A percentile compares a stretch with the other conserved stretches of the same genome.
These are phyloP conservation scores for Xylaria sp. DNA, from an alignment of 2,329 filamentous ascomycete species.

Conservation along the genomic window DNA sequence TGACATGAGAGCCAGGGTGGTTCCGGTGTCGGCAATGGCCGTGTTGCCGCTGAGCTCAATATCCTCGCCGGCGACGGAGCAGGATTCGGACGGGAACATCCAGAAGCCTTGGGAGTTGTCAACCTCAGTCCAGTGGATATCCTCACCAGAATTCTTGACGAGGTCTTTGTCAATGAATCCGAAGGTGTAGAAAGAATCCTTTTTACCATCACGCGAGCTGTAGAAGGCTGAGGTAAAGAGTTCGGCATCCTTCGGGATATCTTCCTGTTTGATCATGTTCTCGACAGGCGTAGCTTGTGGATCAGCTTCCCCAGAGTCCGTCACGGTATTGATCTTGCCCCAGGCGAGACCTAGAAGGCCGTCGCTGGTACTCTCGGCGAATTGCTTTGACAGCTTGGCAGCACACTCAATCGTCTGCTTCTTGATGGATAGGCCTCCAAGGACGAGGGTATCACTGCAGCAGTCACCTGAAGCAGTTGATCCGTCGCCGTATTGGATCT, in stretches of 20 bases:
- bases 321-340: slow-evolving; percentile 65
- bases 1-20: slow-evolving; percentile 66
- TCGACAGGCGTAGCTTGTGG: slow-evolving; percentile 65
- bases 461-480: slow-evolving; percentile 68
- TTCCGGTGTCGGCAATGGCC: slow-evolving; percentile 73
- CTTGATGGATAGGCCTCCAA: slow-evolving; percentile 65
- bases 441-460: slow-evolving; percentile 61
- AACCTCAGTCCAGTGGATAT: slow-evolving; percentile 62
- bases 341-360: slow-evolving; percentile 71
- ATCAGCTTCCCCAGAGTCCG: slow-evolving; percentile 42
- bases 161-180: slow-evolving; percentile 70
- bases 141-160: slow-evolving; percentile 54
- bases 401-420: slow-evolving; percentile 69
- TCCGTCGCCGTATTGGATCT: slow-evolving; percentile 69
- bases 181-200: slow-evolving; percentile 70
- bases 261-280: slow-evolving; percentile 63
- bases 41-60: slow-evolving; percentile 58
- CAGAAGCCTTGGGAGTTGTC: slow-evolving; percentile 70
- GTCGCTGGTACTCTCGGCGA: slow-evolving; percentile 59
- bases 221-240: slow-evolving; percentile 69
- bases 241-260: slow-evolving; percentile 51
- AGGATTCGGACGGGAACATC: slow-evolving; percentile 62
- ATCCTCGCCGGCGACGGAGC: slow-evolving; percentile 59
- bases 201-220: slow-evolving; percentile 53
- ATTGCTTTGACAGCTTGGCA: slow-evolving; percentile 59